Percentiles rank a stretch among this genome's conserved stretches.
phyloP scores from a whole-genome alignment of 331 rosid species.

The Quercus tomentella region DNA sequence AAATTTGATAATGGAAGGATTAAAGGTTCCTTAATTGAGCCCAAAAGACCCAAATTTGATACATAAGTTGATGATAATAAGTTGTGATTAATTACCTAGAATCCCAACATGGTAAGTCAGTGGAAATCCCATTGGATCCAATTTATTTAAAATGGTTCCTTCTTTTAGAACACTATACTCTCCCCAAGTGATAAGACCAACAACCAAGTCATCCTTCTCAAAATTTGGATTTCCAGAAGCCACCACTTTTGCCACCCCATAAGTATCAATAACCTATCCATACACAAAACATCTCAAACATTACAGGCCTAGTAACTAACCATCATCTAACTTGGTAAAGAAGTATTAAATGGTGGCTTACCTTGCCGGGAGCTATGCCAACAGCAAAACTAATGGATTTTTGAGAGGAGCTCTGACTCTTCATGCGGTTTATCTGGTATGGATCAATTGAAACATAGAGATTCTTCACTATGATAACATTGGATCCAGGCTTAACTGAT shows the following conservation, averaged over 20 bases:
- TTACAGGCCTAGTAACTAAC: too few relatives aligned
- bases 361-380: slow-evolving; percentile 37
- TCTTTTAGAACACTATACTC: slow-evolving; percentile 51
- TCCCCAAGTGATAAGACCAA: slow-evolving; percentile 56
- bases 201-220: slow-evolving; percentile 60
- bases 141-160: slow-evolving; percentile 34
- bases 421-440: slow-evolving; percentile 59
- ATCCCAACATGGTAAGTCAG: slow-evolving; percentile 52
- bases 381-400: slow-evolving; percentile 9
- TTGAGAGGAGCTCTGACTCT: slow-evolving; percentile 40
- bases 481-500: slow-evolving; percentile 23
- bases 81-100: slow-evolving; percentile 30
- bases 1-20: too few relatives aligned
- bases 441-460: slow-evolving; percentile 69
- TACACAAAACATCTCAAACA: not conserved
- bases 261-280: slow-evolving; percentile 42
- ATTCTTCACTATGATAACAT: slow-evolving; percentile 50
- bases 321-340: too few relatives aligned
- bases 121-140: slow-evolving; percentile 60
- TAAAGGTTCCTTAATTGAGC: too few relatives aligned
- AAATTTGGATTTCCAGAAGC: slow-evolving; percentile 48
- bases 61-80: not conserved
- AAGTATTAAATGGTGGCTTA: slow-evolving; percentile 5
- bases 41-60: not conserved
- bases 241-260: slow-evolving; percentile 57